These are phyloP conservation scores for Phytophthora macrochlamydospora DNA, from an alignment of 352 stramenopile species.

Conservation along the genomic window DNA sequence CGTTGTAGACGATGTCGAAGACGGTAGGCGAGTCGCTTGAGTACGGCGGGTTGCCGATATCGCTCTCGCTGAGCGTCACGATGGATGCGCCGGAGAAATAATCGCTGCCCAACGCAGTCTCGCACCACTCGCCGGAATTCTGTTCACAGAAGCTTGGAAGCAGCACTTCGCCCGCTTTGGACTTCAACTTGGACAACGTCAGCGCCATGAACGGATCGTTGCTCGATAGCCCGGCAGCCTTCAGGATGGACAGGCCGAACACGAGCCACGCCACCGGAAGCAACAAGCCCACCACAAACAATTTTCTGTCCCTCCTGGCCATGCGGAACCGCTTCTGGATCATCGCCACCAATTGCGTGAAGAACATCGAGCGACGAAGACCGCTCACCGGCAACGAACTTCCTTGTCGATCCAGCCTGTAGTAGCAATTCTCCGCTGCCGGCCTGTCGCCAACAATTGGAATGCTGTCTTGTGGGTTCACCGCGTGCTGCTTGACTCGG, in stretches of 20 bases:
- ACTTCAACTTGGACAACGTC: conserved; percentile 17
- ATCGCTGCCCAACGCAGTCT: conserved; percentile 18
- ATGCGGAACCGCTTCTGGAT: conserved; percentile 28
- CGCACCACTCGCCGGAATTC: conserved; percentile 23
- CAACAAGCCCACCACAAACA: conserved; percentile 22
- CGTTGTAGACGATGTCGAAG: conserved; percentile 42
- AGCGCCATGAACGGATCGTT: conserved; percentile 33
- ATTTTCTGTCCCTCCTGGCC: conserved; percentile 23
- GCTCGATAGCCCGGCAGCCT: conserved; percentile 21
- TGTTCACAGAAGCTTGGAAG: conserved; percentile 23
- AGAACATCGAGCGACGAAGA: conserved; percentile 21
- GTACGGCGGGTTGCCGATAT: conserved; percentile 22
- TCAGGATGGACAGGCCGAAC: conserved; percentile 29
- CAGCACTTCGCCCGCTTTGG: conserved; percentile 13
- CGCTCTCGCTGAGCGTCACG: conserved; percentile 9
- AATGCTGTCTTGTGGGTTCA: conserved; percentile 21
- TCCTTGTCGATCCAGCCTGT: conserved; percentile 12
- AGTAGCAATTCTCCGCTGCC: conserved; percentile 10
- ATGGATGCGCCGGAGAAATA: conserved; percentile 31
- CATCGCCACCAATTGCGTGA: conserved; percentile 26
- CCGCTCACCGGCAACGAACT: conserved; percentile 18
- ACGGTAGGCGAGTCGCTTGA: conserved; percentile 43
- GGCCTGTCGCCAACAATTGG: conserved; percentile 26
- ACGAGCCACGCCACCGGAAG: conserved; percentile 29
- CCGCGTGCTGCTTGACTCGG: conserved; percentile 19